Base-by-base conservation (phyloP, 768 basidiomycete species). In the Cantharellus anzutake region DNA sequence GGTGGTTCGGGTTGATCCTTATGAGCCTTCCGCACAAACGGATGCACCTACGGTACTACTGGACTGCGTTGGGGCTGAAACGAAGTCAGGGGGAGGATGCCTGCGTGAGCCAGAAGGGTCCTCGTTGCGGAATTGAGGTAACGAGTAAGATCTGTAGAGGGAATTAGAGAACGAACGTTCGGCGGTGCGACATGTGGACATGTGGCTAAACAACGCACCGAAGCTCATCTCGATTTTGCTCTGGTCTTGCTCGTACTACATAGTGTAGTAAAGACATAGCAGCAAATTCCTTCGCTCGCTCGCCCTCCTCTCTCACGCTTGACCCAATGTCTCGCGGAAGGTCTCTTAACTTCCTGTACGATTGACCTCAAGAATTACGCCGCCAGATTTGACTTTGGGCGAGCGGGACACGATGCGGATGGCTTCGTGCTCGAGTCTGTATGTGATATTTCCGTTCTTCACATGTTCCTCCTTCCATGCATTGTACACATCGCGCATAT, bases 161-260 rank as follows among this genome's bases (percentile, higher is more conserved):
- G 20, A 29, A 29, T 29, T 29, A 29, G 20, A 29, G 20, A 29
- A 29, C 20, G 20, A 29, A 29, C 20, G 20, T 29, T 29, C 20
- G 20, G 20, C 20, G 20, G 20, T 29, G 20, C 20, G 20, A 29
- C 20, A 29, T 29, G 20, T 29, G 20, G 20, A 29, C 20, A 29
- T 29, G 20, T 29, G 20, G 20, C 20, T 29, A 29, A 29, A 29
- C 20, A 29, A 29, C 20, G 20, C 20, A 29, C 20, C 75, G 65
- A 77, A 78, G 63, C 73, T 74, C 77, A 77, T 78, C 65, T 78
- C 76, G 53, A 77, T 70, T 69, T 74, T 76, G 42, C 67, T 69
- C 62, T 71, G 74, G 63, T 75, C 74, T 37, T 67, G 59, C 3
- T 69, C 70, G 57, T 78, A 74, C 57, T 72, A 73, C 62, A 72